Conservation (phyloP, 2,329 filamentous ascomycete genomes). For the Ustilaginoidea virens region DNA sequence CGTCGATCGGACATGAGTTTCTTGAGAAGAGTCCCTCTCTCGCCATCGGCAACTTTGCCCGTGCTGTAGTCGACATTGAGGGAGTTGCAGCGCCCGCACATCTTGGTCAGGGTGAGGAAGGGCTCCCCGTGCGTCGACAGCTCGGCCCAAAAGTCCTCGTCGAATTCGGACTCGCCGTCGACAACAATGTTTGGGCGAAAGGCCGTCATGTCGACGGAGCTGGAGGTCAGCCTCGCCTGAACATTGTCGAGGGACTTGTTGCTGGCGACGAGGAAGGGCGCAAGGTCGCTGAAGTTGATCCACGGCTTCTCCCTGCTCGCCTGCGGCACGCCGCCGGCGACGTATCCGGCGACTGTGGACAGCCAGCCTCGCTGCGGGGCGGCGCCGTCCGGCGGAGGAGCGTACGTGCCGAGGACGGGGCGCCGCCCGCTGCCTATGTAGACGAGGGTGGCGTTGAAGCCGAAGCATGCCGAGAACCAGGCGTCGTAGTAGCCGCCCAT, state of each 20-base stretch:
- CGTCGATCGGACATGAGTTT: conserved; percentile 54
- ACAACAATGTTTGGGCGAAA: conserved; percentile 63
- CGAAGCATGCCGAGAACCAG: conserved; percentile 56
- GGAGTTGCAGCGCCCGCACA: conserved; percentile 53
- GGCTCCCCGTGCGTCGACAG: conserved; percentile 26
- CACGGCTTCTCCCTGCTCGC: conserved; percentile 23
- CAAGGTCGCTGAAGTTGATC: conserved; percentile 59
- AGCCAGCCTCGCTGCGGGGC: conserved; percentile 18
- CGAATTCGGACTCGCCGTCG: conserved; percentile 42
- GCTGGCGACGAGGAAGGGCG: conserved; percentile 59
- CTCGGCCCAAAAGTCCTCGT: conserved; percentile 60
- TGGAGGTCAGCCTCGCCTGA: conserved; percentile 34
- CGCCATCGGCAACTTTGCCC: conserved; percentile 40
- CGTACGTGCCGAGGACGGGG: conserved; percentile 42
- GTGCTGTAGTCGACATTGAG: conserved; percentile 58
- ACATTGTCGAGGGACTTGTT: conserved; percentile 56
- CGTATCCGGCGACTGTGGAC: conserved; percentile 17
- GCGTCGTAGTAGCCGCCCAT: conserved; percentile 44
- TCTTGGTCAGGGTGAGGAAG: conserved; percentile 45
- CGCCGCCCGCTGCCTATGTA: conserved; percentile 49
- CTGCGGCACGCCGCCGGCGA: conserved; percentile 10
- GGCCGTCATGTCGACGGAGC: conserved; percentile 45
- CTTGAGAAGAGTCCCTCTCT: conserved; percentile 48
- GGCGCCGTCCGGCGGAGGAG: conserved; percentile 17
- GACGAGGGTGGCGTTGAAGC: conserved; percentile 42